Conservation (phyloP, 139 green algal genomes). For the Chlorella sp. region DNA sequence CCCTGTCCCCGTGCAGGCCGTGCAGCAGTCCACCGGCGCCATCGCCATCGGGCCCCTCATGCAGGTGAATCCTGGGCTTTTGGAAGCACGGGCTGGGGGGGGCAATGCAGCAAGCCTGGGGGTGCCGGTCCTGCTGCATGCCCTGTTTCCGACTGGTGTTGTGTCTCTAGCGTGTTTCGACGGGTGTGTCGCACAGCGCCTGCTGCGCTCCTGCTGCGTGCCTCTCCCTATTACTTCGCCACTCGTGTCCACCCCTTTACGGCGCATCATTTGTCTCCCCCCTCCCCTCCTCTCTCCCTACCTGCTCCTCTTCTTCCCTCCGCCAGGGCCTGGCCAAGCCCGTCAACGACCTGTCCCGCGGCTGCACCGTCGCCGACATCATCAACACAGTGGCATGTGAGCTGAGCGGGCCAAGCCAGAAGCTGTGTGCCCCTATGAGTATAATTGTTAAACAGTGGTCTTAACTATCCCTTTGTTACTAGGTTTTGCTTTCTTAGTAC, state of each 20-base stretch:
- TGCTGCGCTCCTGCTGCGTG: neutral
- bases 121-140: neutral
- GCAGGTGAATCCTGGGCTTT: conserved; percentile 47
- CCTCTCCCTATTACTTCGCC: too few species aligned
- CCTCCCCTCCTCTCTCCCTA: neutral
- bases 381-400: conserved; percentile 87
- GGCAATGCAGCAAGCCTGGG: neutral
- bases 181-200: neutral
- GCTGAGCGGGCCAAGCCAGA: too few species aligned
- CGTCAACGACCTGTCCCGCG: conserved; percentile 92
- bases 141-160: too few species aligned
- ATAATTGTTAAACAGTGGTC: too few species aligned
- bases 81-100: too few species aligned
- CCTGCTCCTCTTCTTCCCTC: neutral
- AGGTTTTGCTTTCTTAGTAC: too few species aligned
- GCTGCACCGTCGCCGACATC: conserved; percentile 93
- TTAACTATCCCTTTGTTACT: too few species aligned
- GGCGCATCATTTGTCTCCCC: too few species aligned
- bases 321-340: conserved; percentile 82
- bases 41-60: conserved; percentile 92
- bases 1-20: conserved; percentile 40
- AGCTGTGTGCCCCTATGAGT: too few species aligned
- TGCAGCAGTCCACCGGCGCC: conserved; percentile 76
- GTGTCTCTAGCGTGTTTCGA: too few species aligned
- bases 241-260: neutral